These are phyloP conservation scores for Exophiala dermatitidis DNA, from an alignment of 2,329 filamentous ascomycete genomes.

Conservation along the genomic window DNA sequence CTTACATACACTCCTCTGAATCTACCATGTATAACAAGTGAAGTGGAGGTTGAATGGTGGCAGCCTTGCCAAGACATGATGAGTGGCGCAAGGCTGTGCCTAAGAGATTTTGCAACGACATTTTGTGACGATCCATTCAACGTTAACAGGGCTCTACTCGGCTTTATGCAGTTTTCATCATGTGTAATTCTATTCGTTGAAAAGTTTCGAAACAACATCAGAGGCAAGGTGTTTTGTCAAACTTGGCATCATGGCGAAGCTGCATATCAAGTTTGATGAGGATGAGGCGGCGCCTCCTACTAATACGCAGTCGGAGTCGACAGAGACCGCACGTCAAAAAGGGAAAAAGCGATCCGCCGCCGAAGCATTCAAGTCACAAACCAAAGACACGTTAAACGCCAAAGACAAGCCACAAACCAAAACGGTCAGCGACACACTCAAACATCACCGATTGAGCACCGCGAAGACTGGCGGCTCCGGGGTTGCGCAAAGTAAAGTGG, in stretches of 20 bases:
- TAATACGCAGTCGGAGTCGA: background rate
- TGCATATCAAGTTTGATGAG: background rate
- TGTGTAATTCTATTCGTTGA: too few species aligned
- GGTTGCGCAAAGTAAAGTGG: background rate
- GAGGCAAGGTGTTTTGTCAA: too few species aligned
- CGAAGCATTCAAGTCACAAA: background rate
- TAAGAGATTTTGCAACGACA: background rate
- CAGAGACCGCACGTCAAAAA: background rate
- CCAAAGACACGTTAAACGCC: too few species aligned
- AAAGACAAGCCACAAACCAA: background rate
- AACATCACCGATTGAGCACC: background rate
- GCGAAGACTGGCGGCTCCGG: background rate
- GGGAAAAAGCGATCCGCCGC: background rate
- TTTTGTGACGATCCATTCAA: background rate
- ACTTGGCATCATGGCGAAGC: background rate
- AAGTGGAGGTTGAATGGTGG: background rate
- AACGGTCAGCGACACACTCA: background rate
- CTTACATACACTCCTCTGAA: too few species aligned
- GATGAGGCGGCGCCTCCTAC: background rate
- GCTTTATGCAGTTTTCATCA: too few species aligned
- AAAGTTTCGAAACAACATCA: too few species aligned
- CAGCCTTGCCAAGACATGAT: background rate
- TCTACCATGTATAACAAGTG: too few species aligned
- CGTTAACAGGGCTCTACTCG: too few species aligned
- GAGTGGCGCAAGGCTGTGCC: background rate